Percentiles rank a stretch among this genome's conserved stretches.
Conservation (phyloP, 768 basidiomycete species). For the Tricholoma matsutake region DNA sequence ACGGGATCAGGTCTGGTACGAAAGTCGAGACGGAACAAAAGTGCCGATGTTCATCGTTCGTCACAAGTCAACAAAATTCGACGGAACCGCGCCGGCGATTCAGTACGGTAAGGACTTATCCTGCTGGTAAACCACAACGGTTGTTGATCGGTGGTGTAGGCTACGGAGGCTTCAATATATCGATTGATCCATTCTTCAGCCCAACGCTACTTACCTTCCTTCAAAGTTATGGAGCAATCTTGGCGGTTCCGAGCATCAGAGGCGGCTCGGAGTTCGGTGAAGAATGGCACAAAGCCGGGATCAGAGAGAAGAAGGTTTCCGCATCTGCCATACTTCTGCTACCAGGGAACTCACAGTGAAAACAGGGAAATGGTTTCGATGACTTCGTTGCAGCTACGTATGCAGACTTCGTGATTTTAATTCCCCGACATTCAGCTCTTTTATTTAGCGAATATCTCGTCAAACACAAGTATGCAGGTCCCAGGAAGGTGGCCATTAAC, state of each 20-base stretch:
- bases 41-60: slow-evolving; percentile 86
- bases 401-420: slow-evolving; percentile 20
- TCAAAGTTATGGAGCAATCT: slow-evolving; percentile 64
- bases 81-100: slow-evolving; percentile 73
- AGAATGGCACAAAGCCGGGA: slow-evolving; percentile 78
- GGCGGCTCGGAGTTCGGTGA: slow-evolving; percentile 82
- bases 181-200: slow-evolving; percentile 72
- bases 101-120: slow-evolving; percentile 58
- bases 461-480: slow-evolving; percentile 64
- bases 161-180: slow-evolving; percentile 79
- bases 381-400: slow-evolving; percentile 84
- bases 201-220: slow-evolving; percentile 70
- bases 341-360: slow-evolving; percentile 4
- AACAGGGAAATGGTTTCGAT: slow-evolving; percentile 69
- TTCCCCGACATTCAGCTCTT: background rate
- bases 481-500: slow-evolving; percentile 71
- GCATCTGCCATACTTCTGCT: background rate
- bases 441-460: slow-evolving; percentile 61
- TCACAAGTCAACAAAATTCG: slow-evolving; percentile 64
- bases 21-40: slow-evolving; percentile 73
- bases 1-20: slow-evolving; percentile 62
- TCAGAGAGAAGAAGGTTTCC: slow-evolving; percentile 62
- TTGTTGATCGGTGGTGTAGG: slow-evolving; percentile 34
- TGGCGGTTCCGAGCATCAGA: slow-evolving; percentile 58
- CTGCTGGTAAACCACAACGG: background rate